Conservation (phyloP, 2,329 filamentous ascomycete species). For the Elsinoe necatrix region DNA sequence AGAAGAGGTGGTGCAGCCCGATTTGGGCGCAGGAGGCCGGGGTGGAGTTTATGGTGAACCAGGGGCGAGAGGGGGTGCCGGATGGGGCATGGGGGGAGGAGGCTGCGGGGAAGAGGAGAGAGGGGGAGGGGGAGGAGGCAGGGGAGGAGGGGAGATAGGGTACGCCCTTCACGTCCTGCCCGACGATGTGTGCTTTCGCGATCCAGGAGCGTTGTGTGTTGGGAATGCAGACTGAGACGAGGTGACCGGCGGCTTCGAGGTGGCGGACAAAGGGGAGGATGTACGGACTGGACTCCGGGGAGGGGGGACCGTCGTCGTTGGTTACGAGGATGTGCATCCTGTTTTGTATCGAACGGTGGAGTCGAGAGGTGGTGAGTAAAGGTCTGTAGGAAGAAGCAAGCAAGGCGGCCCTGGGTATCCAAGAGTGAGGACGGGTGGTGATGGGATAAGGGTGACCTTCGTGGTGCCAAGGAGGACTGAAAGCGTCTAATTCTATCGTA, state of each 20-base stretch:
- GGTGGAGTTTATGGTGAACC: constrained; percentile 44
- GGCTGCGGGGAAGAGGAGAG: constrained; percentile 24
- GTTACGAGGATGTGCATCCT: constrained; percentile 27
- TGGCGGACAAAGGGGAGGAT: constrained; percentile 40
- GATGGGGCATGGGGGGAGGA: constrained; percentile 5
- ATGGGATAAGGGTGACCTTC: background rate
- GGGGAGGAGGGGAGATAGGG: constrained; percentile 38
- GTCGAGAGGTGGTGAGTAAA: no score
- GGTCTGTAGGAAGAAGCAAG: no score
- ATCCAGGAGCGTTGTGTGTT: constrained; percentile 95
- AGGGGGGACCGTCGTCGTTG: constrained; percentile 46
- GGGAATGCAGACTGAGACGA: constrained; percentile 85
- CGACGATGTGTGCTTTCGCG: constrained; percentile 93
- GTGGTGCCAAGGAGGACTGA: no score
- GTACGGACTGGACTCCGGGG: constrained; percentile 41
- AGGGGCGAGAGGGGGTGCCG: constrained; percentile 34
- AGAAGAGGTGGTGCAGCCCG: constrained; percentile 41
- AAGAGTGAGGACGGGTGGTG: background rate
- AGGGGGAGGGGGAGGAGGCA: constrained; percentile 21
- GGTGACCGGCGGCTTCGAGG: constrained; percentile 59
- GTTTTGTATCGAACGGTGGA: background rate
- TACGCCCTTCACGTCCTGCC: constrained; percentile 60
- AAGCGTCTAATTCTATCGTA: background rate
- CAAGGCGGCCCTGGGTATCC: no score
- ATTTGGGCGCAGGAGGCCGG: constrained; percentile 44